phyloP scores from a whole-genome alignment of 176 grass and related monocot genomes.

The Lolium perenne region DNA sequence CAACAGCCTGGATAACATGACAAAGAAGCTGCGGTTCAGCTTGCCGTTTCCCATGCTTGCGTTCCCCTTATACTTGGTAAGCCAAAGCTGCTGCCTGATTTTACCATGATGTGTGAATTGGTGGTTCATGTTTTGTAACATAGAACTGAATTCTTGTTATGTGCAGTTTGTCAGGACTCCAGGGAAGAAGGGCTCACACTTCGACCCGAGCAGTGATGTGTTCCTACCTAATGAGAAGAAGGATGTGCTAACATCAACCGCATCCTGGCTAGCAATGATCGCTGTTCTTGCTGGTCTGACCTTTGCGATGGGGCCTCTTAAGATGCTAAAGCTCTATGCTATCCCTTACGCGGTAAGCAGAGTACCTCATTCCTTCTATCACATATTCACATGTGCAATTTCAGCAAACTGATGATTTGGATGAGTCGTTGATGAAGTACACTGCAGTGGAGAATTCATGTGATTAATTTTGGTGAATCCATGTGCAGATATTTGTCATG shows the following conservation, averaged over 20 bases:
- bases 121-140: conserved; percentile 18
- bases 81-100: conserved; percentile 3
- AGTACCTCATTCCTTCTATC: background rate
- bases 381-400: background rate
- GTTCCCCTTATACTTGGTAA: conserved; percentile 93
- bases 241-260: conserved; percentile 78
- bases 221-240: conserved; percentile 91
- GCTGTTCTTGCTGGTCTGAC: conserved; percentile 68
- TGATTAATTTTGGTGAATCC: conserved; percentile 39
- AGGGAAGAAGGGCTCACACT: conserved; percentile 85
- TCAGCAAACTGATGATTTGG: conserved; percentile 5
- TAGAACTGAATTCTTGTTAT: conserved; percentile 33
- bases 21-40: conserved; percentile 70
- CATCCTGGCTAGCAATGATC: conserved; percentile 77
- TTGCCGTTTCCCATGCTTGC: conserved; percentile 91
- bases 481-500: conserved; percentile 82
- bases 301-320: conserved; percentile 75
- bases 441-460: conserved; percentile 33
- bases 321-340: conserved; percentile 83
- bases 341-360: conserved; percentile 78
- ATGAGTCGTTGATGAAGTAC: background rate
- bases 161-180: conserved; percentile 76
- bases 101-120: background rate
- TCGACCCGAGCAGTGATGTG: conserved; percentile 70
- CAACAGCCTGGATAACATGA: conserved; percentile 68